A percentile compares a stretch with the other conserved stretches of the same genome.
Conservation (phyloP, 768 basidiomycete genomes). For the Collybia sp. region DNA sequence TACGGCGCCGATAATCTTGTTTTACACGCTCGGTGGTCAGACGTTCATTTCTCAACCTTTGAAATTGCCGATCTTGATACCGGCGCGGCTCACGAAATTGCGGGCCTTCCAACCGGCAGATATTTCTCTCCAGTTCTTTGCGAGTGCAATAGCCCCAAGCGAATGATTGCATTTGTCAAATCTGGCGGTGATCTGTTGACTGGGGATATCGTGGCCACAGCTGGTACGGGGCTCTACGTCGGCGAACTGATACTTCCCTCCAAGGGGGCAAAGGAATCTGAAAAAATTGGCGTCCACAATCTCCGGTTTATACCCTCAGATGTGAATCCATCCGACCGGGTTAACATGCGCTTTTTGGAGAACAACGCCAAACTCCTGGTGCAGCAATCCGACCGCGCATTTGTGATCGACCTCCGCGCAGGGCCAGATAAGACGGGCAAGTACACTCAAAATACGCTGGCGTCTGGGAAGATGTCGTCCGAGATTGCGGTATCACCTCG, state of each 20-base stretch:
- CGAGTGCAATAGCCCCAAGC: conserved; percentile 30
- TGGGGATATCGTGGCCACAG: conserved; percentile 63
- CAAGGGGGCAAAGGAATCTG: conserved; percentile 10
- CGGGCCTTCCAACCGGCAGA: conserved; percentile 58
- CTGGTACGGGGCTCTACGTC: conserved; percentile 58
- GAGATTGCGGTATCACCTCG: conserved; percentile 46
- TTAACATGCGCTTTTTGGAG: conserved; percentile 56
- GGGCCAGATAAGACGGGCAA: conserved; percentile 42
- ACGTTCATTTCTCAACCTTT: conserved; percentile 55
- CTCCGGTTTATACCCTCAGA: conserved; percentile 47
- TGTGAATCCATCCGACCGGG: conserved; percentile 35
- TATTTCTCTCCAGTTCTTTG: conserved; percentile 60
- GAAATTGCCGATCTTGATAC: conserved; percentile 54
- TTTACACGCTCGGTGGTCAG: conserved; percentile 68
- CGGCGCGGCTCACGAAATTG: conserved; percentile 40
- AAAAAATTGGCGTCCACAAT: conserved; percentile 38
- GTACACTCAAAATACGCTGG: conserved; percentile 43
- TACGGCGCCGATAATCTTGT: conserved; percentile 42
- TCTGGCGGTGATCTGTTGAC: conserved; percentile 54
- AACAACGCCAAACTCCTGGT: conserved; percentile 50
- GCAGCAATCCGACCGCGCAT: conserved; percentile 47
- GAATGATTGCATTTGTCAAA: conserved; percentile 62
- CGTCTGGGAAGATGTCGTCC: conserved; percentile 49
- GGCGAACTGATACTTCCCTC: conserved; percentile 52
- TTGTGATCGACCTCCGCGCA: conserved; percentile 44